phyloP scores from a whole-genome alignment of 2,329 filamentous ascomycete genomes.

The Calonectria crousiana region DNA sequence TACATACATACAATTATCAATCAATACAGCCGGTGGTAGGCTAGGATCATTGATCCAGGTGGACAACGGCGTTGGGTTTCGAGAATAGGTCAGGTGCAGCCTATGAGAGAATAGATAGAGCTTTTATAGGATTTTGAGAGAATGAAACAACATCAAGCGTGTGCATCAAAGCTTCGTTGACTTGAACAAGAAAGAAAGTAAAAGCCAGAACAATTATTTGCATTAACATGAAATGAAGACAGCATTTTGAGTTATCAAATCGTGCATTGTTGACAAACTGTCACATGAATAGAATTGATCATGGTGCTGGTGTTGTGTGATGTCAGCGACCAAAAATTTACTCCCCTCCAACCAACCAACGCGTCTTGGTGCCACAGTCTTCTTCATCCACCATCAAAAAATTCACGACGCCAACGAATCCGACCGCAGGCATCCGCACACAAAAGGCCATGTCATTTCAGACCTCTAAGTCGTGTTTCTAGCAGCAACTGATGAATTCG shows the following conservation, averaged over 20 bases:
- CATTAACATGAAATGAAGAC: neutral
- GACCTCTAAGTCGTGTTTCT: neutral
- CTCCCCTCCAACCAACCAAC: constrained; percentile 38
- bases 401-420: constrained; percentile 19
- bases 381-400: constrained; percentile 30
- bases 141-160: neutral
- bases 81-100: neutral
- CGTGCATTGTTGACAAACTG: neutral
- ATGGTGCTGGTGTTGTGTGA: constrained; percentile 19
- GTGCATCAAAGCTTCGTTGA: neutral
- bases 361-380: constrained; percentile 30
- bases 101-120: constrained; percentile 21
- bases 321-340: constrained; percentile 40
- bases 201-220: neutral
- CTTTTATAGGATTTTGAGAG: neutral
- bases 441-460: constrained; percentile 37
- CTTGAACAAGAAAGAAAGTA: neutral
- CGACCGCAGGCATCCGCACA: neutral
- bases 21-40: neutral
- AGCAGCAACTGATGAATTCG: constrained; percentile 27
- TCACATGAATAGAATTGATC: neutral
- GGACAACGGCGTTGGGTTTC: constrained; percentile 22
- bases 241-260: neutral
- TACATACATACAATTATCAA: constrained; percentile 7
- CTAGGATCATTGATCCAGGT: constrained; percentile 4